Conservation (phyloP, 345 rosid genomes). For the Physaria fendleri region DNA sequence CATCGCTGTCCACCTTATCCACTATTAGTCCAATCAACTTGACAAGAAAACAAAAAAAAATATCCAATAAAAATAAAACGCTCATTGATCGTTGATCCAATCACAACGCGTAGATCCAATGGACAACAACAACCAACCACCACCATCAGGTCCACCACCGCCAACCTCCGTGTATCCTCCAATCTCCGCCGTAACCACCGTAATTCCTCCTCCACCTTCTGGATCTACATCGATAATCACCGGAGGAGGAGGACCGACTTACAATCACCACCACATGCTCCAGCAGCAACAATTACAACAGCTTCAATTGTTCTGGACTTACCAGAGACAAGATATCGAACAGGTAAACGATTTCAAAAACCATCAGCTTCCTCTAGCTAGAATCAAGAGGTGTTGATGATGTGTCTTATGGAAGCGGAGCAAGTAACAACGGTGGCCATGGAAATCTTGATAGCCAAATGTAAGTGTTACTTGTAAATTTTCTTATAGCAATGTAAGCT, state of each 20-base stretch:
- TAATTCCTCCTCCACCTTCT: conserved; percentile 52
- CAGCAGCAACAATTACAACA: conserved; percentile 90
- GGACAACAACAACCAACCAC: conserved; percentile 42
- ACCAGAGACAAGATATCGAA: conserved; percentile 81
- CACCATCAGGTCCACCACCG: conserved; percentile 38
- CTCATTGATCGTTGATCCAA: conserved; percentile 31
- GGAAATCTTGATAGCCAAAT: conserved; percentile 59
- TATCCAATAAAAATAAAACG: too few species aligned
- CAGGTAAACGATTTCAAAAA: conserved; percentile 94
- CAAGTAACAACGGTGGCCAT: conserved; percentile 59
- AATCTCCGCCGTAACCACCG: conserved; percentile 26
- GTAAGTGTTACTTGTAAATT: conserved; percentile 11
- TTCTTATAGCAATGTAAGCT: conserved; percentile 1
- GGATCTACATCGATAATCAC: conserved; percentile 61
- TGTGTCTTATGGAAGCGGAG: conserved; percentile 63
- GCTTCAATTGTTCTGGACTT: conserved; percentile 81
- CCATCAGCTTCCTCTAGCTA: conserved; percentile 90
- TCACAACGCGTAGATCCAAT: conserved; percentile 28
- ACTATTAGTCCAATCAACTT: conserved; percentile 12
- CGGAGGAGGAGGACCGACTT: conserved; percentile 51
- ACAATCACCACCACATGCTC: conserved; percentile 73
- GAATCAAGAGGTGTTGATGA: conserved; percentile 77
- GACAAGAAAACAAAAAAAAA: too few species aligned
- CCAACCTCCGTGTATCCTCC: conserved; percentile 47
- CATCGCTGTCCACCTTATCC: conserved; percentile 35